Evolutionary conservation across 75 land plant genomes (phyloP).

Genomic region (Gnetum montanum): DNA sequence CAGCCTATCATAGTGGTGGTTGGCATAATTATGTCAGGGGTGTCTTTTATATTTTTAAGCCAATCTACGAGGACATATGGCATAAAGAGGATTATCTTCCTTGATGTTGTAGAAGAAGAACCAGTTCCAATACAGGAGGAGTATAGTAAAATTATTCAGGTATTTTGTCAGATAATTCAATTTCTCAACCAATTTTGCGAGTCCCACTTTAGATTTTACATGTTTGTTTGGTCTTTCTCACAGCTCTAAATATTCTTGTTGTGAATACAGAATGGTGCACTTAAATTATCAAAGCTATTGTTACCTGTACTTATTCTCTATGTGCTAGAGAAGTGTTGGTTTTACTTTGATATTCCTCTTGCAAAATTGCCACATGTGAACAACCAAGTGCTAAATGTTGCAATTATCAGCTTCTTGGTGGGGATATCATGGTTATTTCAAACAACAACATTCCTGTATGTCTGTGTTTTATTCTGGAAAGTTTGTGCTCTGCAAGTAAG

Average conservation of each 20-base stretch:
- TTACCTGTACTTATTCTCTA: slow-evolving; percentile 17
- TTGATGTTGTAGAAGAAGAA: slow-evolving; percentile 26
- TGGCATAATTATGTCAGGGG: slow-evolving; percentile 8
- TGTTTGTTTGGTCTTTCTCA: neutral
- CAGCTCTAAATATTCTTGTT: neutral
- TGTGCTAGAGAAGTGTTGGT: slow-evolving; percentile 14
- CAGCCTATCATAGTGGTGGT: slow-evolving; percentile 21
- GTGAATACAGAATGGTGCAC: slow-evolving; percentile 8
- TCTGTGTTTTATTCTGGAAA: slow-evolving; percentile 21
- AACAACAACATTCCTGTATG: slow-evolving; percentile 21
- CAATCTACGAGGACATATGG: slow-evolving; percentile 23
- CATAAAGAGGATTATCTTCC: slow-evolving; percentile 20
- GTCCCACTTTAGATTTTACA: neutral
- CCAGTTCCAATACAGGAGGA: slow-evolving; percentile 9
- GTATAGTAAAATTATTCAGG: slow-evolving; percentile 21
- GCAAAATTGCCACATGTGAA: slow-evolving; percentile 15
- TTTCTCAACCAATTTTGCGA: neutral
- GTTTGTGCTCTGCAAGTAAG: slow-evolving; percentile 20
- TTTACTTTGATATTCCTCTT: slow-evolving; percentile 10
- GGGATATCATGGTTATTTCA: slow-evolving; percentile 23
- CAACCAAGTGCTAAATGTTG: slow-evolving; percentile 1
- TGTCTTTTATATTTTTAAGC: slow-evolving; percentile 17
- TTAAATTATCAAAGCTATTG: slow-evolving; percentile 20
- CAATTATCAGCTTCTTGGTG: slow-evolving; percentile 6
- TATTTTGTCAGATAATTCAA: neutral